A percentile compares a stretch with the other conserved stretches of the same genome.
Evolutionary conservation across 805 yeast species (phyloP).

Genomic region (Candida ponderosae): DNA sequence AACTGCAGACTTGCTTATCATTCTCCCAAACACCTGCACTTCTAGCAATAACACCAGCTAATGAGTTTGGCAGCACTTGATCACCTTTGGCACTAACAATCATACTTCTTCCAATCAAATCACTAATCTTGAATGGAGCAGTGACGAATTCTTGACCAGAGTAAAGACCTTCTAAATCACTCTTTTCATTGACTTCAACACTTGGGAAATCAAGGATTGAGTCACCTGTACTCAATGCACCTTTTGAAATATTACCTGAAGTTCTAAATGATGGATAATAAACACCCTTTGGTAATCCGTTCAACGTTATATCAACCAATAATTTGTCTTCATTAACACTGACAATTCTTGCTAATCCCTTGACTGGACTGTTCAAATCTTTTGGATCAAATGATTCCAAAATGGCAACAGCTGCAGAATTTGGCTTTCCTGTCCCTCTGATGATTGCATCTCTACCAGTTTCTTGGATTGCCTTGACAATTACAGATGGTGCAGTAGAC

Average conservation of each 20-base stretch:
- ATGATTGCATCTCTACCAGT: slow-evolving; percentile 88
- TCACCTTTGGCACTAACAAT: slow-evolving; percentile 22
- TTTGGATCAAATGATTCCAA: slow-evolving; percentile 58
- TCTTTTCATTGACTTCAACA: slow-evolving; percentile 26
- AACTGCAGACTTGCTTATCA: slow-evolving; percentile 85
- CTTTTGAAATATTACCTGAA: slow-evolving; percentile 70
- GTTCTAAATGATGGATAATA: slow-evolving; percentile 65
- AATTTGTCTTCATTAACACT: slow-evolving; percentile 45
- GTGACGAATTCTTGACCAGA: slow-evolving; percentile 40
- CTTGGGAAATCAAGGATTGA: slow-evolving; percentile 27
- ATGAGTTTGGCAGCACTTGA: slow-evolving; percentile 28
- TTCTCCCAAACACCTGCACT: slow-evolving; percentile 98
- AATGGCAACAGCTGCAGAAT: slow-evolving; percentile 87
- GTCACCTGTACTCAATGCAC: slow-evolving; percentile 60
- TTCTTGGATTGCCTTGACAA: slow-evolving; percentile 58
- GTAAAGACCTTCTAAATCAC: slow-evolving; percentile 24
- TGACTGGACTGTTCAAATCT: slow-evolving; percentile 44
- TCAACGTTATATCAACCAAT: slow-evolving; percentile 71
- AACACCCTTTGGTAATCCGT: slow-evolving; percentile 55
- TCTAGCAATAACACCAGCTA: slow-evolving; percentile 88
- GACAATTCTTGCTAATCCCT: slow-evolving; percentile 84
- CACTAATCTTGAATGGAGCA: slow-evolving; percentile 39
- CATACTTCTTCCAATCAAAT: slow-evolving; percentile 61
- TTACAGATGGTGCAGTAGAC: slow-evolving; percentile 63
- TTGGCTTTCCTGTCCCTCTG: slow-evolving; percentile 82